Base-by-base conservation (phyloP, 1,284 basidiomycete species). In the Pseudozyma flocculosa region DNA sequence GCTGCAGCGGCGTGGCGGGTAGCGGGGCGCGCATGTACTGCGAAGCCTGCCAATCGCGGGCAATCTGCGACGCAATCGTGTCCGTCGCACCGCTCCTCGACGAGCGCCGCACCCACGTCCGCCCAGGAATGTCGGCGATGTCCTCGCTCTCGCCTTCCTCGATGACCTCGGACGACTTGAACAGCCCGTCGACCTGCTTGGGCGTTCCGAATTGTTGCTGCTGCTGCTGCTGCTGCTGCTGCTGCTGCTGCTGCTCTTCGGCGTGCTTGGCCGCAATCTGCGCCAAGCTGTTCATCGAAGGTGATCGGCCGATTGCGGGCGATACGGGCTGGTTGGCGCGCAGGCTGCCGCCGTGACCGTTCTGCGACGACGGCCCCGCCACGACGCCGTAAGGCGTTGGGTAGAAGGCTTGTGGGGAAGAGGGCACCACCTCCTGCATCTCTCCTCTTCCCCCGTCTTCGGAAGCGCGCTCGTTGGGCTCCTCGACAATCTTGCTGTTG, bases 11-110 rank as follows among this genome's bases (percentile, higher is more conserved):
- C 5, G 58, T 52, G 10, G 47, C 39, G 1, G 54, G 54, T 41
- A 56, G 29, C 8, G 47, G 44, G n/a, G 44, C 19, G 1, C 39
- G 40, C 15, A 48, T 14, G 30, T 59, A 59, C 36, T 65, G 62
- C 7, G 54, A 48, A 37, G 50, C 50, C 5, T 57, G 48, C 62
- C 62, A 65, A 15, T 65, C 62, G 15, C 62, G 40, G 3, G 62
- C 62, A 8, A 65, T 60, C 45, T 43, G 50, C 2, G 53, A 57
- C 2, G 62, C 57, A 4, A 57, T 43, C 1, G 53, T 54, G n/a
- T 65, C 57, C 38, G 21, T 7, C 18, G 19, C 38, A 4, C 18
- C 10, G 38, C 18, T 40, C 18, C 38, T 5, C 38, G 38, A 40
- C 38, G 18, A 40, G 18, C 18, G 38, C 4, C 38, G 38, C 18